These are phyloP conservation scores for Paramecium sexaurelia DNA, from an alignment of 73 alveolate species.

Conservation along the genomic window DNA sequence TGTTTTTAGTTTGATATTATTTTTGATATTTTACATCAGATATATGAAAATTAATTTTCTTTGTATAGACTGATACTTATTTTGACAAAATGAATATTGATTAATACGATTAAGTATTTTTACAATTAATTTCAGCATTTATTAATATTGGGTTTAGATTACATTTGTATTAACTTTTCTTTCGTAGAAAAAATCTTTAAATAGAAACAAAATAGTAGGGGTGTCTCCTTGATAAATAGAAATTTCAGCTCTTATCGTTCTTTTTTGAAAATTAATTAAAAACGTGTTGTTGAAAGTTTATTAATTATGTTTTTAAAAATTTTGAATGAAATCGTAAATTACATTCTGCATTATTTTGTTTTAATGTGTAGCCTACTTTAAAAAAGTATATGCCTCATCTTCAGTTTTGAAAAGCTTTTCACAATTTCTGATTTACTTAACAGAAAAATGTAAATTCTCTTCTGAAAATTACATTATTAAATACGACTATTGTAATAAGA, in stretches of 20 bases:
- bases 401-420: not conserved
- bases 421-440: not conserved
- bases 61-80: not conserved
- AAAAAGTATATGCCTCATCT: not conserved
- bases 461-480: not conserved
- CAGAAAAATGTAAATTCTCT: not conserved
- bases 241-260: slow-evolving; percentile 13
- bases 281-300: not conserved
- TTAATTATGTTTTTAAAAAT: not conserved
- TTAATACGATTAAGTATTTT: not conserved
- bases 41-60: not conserved
- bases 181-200: not conserved
- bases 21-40: not conserved
- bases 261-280: not conserved
- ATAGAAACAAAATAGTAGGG: not conserved
- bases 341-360: not conserved
- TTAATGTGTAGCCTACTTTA: not conserved
- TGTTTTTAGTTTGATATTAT: not conserved
- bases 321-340: not conserved
- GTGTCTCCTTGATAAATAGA: not conserved
- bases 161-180: not conserved
- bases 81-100: not conserved
- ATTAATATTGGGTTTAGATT: not conserved
- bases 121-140: not conserved
- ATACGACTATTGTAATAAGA: not conserved